Evolutionary conservation across 139 green algal genomes (phyloP).

Genomic region (Chlamydomonas eustigma): DNA sequence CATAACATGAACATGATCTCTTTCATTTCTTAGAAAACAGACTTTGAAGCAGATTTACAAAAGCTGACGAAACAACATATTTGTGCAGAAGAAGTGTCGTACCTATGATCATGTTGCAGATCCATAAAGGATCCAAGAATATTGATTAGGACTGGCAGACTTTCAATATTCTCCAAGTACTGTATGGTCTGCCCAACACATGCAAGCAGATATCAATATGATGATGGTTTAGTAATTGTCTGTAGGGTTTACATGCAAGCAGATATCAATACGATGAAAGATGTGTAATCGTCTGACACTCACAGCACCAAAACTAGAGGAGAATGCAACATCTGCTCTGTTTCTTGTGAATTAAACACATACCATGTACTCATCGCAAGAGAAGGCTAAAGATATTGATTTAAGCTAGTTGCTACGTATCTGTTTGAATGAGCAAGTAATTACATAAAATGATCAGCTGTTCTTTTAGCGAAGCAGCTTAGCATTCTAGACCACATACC

Average conservation of each 20-base stretch:
- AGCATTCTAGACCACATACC: not conserved
- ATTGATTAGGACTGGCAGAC: not conserved
- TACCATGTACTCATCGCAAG: not conserved
- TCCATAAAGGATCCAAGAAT: not conserved
- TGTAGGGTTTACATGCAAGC: not conserved
- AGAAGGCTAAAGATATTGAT: not conserved
- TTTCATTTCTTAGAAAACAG: not conserved
- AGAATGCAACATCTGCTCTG: no score
- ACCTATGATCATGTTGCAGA: not conserved
- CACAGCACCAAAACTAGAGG: no score
- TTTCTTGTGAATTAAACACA: not conserved
- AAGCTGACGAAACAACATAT: not conserved
- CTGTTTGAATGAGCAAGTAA: not conserved
- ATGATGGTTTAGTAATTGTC: not conserved
- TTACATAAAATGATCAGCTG: not conserved
- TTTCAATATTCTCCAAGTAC: not conserved
- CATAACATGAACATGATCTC: not conserved
- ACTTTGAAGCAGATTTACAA: not conserved
- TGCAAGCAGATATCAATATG: not conserved
- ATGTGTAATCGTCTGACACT: no score
- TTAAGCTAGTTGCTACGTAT: not conserved
- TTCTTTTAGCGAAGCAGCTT: not conserved
- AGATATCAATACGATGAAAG: not conserved
- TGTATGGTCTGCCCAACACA: not conserved
- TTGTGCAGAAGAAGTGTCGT: not conserved